These are phyloP conservation scores for Globisporangium viniferum DNA, from an alignment of 352 stramenopile genomes.

Conservation along the genomic window DNA sequence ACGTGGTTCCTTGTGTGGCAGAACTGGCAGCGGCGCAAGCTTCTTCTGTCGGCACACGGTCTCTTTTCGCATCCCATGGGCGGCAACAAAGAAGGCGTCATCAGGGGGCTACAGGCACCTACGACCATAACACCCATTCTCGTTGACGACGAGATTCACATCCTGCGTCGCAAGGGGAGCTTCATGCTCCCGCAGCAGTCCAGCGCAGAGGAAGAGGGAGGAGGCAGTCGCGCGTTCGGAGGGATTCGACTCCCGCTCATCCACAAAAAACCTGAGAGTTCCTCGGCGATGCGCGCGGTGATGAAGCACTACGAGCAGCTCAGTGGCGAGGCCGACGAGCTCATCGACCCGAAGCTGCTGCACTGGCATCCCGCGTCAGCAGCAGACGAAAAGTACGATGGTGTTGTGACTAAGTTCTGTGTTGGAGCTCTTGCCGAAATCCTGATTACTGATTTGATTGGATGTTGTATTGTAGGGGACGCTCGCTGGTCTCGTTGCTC, in stretches of 20 bases:
- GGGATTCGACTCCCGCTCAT: constrained; percentile 16
- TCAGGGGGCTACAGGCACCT: background rate
- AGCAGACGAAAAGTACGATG: constrained; percentile 28
- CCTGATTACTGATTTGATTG: too few relatives aligned
- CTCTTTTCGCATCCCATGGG: constrained; percentile 27
- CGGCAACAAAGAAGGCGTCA: background rate
- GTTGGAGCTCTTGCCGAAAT: background rate
- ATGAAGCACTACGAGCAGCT: constrained; percentile 14
- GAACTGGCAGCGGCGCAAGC: constrained; percentile 79
- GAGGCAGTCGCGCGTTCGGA: constrained; percentile 5
- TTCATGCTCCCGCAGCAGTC: constrained; percentile 35
- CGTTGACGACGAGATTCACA: constrained; percentile 13
- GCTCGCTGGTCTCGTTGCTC: constrained; percentile 42
- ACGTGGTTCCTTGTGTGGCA: constrained; percentile 81
- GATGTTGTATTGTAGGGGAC: constrained; percentile 18
- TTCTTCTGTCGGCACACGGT: constrained; percentile 29
- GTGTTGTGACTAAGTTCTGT: background rate
- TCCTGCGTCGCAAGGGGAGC: constrained; percentile 29
- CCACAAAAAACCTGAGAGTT: constrained; percentile 4
- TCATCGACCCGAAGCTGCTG: constrained; percentile 37
- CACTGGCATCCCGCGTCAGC: constrained; percentile 53
- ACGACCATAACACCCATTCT: background rate
- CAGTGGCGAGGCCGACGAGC: constrained; percentile 26
- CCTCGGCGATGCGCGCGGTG: constrained; percentile 15
- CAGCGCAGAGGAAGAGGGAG: background rate